Percentiles rank a stretch among this genome's conserved stretches.
Conservation (phyloP, 2,329 filamentous ascomycete species). For the Colletotrichum phormii region DNA sequence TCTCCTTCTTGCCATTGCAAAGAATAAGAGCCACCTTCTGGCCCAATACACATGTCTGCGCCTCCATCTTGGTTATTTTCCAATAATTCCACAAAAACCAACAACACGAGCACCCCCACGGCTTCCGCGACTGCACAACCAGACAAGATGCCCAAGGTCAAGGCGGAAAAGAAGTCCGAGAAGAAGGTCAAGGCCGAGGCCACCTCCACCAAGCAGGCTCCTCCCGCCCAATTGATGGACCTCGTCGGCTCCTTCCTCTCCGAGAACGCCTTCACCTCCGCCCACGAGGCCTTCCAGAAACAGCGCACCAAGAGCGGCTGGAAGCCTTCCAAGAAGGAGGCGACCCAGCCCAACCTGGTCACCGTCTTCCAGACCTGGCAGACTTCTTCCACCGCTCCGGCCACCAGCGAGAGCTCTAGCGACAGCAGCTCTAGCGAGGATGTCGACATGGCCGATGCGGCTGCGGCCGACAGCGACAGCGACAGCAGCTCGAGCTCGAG, state of each 20-base stretch:
- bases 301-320: constrained; percentile 68
- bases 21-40: neutral
- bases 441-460: constrained; percentile 60
- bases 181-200: constrained; percentile 39
- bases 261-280: constrained; percentile 72
- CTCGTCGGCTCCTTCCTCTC: constrained; percentile 75
- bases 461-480: constrained; percentile 45
- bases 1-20: constrained; percentile 2
- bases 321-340: constrained; percentile 45
- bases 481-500: constrained; percentile 51
- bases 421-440: constrained; percentile 49
- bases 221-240: constrained; percentile 72
- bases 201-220: constrained; percentile 45
- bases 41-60: constrained; percentile 46
- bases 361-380: constrained; percentile 65
- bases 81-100: constrained; percentile 49
- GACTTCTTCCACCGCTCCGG: constrained; percentile 40
- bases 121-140: constrained; percentile 30
- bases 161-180: constrained; percentile 44
- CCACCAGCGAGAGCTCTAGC: constrained; percentile 43
- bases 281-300: constrained; percentile 72
- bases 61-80: constrained; percentile 58
- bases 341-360: constrained; percentile 50
- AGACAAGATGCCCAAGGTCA: constrained; percentile 51
- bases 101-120: constrained; percentile 1